phyloP scores from a whole-genome alignment of 495 filamentous ascomycete species.

The Daldinia bambusicola region DNA sequence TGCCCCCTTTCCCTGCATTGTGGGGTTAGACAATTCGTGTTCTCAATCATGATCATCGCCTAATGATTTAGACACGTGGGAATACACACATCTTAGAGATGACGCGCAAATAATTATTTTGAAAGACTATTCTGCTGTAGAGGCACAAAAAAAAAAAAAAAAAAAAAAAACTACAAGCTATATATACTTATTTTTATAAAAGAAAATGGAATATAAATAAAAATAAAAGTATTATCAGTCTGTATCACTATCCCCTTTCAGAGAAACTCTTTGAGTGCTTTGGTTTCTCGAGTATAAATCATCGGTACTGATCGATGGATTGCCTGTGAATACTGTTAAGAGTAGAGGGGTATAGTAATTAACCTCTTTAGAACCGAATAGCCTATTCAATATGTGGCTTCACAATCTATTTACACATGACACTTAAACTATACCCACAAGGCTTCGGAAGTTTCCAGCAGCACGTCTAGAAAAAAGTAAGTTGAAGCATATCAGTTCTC shows the following conservation, averaged over 20 bases:
- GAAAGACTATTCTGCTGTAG: too few species aligned
- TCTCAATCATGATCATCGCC: neutral
- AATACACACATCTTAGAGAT: neutral
- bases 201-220: too few species aligned
- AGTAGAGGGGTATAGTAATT: neutral
- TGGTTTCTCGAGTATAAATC: too few species aligned
- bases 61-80: neutral
- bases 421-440: neutral
- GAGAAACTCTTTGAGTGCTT: too few species aligned
- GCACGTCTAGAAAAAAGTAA: neutral
- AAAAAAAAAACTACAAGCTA: too few species aligned
- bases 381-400: neutral
- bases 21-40: slow-evolving; percentile 12
- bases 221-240: too few species aligned
- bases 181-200: too few species aligned
- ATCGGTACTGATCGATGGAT: too few species aligned
- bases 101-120: neutral
- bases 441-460: neutral
- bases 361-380: neutral
- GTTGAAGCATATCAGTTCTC: neutral
- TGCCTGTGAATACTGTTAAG: neutral
- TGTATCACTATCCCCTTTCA: too few species aligned
- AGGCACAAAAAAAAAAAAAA: too few species aligned
- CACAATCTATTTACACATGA: neutral
- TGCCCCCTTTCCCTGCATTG: neutral